Evolutionary conservation across 176 grass and related monocot genomes (phyloP).

Genomic region (Rhynchospora tenuis): DNA sequence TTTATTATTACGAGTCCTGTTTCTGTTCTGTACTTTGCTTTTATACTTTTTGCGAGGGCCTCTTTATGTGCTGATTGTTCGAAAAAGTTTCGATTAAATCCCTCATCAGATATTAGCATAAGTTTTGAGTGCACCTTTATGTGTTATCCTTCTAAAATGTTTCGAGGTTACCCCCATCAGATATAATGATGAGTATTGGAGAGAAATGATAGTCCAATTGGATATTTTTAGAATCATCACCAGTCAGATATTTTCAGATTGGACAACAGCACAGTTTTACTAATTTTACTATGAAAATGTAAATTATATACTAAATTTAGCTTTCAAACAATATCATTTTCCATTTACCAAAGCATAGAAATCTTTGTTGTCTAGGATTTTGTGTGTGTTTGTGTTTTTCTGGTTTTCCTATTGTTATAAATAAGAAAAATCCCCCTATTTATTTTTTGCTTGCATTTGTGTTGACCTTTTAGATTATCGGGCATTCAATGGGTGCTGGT

Average conservation of each 20-base stretch:
- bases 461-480: slow-evolving; percentile 64
- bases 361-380: slow-evolving; percentile 15
- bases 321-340: background rate
- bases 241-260: background rate
- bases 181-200: background rate
- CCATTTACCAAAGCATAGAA: background rate
- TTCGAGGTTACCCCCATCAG: too few species aligned
- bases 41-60: background rate
- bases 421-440: slow-evolving; percentile 9
- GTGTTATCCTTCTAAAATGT: too few species aligned
- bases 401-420: background rate
- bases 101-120: background rate
- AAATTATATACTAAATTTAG: background rate
- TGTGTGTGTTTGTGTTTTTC: background rate
- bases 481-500: slow-evolving; percentile 90
- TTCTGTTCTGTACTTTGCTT: background rate
- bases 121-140: too few species aligned
- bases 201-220: background rate
- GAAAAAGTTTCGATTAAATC: background rate
- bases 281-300: background rate
- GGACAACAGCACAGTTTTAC: background rate
- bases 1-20: background rate
- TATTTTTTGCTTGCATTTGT: slow-evolving; percentile 23
- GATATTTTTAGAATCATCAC: background rate
- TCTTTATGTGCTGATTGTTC: background rate